Evolutionary conservation across 768 basidiomycete species (phyloP).

Genomic region (Boletus insuetus): DNA sequence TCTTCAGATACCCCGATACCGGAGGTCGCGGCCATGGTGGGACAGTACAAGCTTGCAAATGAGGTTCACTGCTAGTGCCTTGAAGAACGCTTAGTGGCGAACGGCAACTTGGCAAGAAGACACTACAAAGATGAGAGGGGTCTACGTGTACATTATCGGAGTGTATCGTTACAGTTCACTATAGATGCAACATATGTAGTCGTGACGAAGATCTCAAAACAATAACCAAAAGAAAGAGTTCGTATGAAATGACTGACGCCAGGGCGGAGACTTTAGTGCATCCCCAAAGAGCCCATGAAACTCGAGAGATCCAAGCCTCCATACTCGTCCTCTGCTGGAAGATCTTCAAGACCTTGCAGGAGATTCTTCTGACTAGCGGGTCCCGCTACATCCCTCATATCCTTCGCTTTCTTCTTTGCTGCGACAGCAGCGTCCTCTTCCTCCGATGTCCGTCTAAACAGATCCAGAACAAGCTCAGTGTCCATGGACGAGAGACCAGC

Average conservation of each 20-base stretch:
- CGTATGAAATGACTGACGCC: constrained; percentile 15
- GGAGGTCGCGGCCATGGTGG: constrained; percentile 66
- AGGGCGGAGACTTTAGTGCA: constrained; percentile 31
- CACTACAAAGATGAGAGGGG: constrained; percentile 10
- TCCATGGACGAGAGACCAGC: constrained; percentile 93
- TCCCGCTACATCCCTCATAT: constrained; percentile 51
- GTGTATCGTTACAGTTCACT: constrained; percentile 34
- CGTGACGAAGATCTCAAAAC: constrained; percentile 14
- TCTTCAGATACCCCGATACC: constrained; percentile 65
- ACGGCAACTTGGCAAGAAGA: constrained; percentile 7
- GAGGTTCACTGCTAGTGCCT: too few relatives aligned
- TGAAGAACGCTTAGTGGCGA: too few relatives aligned
- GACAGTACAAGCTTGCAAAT: neutral
- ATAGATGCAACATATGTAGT: constrained; percentile 34
- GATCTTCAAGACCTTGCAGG: constrained; percentile 85
- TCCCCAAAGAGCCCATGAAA: constrained; percentile 84
- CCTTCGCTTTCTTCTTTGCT: constrained; percentile 48
- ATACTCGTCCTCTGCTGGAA: constrained; percentile 92
- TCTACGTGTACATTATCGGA: constrained; percentile 36
- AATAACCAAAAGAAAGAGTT: constrained; percentile 14
- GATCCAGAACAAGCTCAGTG: constrained; percentile 92
- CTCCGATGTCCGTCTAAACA: constrained; percentile 77
- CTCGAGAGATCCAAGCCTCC: constrained; percentile 79
- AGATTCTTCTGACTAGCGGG: constrained; percentile 77
- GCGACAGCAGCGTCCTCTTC: constrained; percentile 68